Evolutionary conservation across 371 early-diverging fungal species (phyloP).

Genomic region (Sporodiniella umbellata): DNA sequence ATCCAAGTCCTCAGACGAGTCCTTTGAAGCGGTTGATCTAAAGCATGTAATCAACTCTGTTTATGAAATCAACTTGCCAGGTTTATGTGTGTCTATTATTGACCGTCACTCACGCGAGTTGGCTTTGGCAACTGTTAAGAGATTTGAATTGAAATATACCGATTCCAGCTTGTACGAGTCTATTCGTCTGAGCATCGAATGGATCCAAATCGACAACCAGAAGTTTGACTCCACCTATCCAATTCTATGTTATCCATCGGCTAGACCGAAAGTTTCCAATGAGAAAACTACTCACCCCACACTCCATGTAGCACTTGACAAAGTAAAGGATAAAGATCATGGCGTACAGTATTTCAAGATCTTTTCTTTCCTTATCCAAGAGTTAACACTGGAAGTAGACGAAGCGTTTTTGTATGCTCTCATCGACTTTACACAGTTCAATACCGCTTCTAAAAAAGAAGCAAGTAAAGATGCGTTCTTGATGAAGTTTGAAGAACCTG

Average conservation of each 20-base stretch:
- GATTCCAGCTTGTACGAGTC: slow-evolving; percentile 70
- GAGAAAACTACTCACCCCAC: slow-evolving; percentile 50
- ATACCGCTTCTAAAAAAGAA: slow-evolving; percentile 27
- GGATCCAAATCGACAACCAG: slow-evolving; percentile 91
- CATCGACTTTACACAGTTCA: slow-evolving; percentile 70
- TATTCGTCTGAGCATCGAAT: slow-evolving; percentile 60
- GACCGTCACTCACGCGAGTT: slow-evolving; percentile 63
- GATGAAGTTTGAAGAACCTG: slow-evolving; percentile 51
- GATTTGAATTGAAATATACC: slow-evolving; percentile 60
- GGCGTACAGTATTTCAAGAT: slow-evolving; percentile 84
- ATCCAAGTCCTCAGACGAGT: slow-evolving; percentile 42
- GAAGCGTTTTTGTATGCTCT: slow-evolving; percentile 77
- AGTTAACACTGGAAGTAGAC: slow-evolving; percentile 84
- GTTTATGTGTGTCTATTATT: slow-evolving; percentile 78
- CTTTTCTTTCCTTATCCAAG: slow-evolving; percentile 79
- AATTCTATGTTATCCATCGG: slow-evolving; percentile 82
- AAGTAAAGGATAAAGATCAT: slow-evolving; percentile 73
- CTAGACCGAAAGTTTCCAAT: slow-evolving; percentile 53
- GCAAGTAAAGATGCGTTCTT: slow-evolving; percentile 11
- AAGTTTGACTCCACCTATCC: slow-evolving; percentile 69
- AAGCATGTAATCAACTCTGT: slow-evolving; percentile 33
- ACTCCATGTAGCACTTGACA: slow-evolving; percentile 57
- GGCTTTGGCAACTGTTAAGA: slow-evolving; percentile 67
- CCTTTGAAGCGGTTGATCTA: slow-evolving; percentile 53
- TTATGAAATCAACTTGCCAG: slow-evolving; percentile 41